Conservation (phyloP, 768 basidiomycete species). For the Clitopilus passeckerianus region DNA sequence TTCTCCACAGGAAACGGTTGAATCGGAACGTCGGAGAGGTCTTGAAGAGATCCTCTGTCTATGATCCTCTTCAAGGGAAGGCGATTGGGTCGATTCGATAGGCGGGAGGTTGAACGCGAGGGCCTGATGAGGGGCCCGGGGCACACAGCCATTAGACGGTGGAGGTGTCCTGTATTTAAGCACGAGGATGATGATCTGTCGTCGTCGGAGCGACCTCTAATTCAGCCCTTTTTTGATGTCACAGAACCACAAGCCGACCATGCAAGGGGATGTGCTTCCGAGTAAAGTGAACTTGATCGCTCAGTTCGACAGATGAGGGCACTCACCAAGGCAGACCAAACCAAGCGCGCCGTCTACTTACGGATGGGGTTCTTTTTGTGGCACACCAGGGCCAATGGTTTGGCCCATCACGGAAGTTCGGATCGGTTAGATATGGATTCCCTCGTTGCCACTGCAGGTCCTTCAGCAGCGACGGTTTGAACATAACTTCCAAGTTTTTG, state of each 20-base stretch:
- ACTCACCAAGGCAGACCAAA: background rate
- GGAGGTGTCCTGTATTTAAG: background rate
- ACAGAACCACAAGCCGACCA: background rate
- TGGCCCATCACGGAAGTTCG: background rate
- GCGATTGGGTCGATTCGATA: background rate
- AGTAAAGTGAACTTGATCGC: background rate
- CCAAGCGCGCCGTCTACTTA: background rate
- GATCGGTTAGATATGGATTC: background rate
- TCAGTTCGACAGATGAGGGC: background rate
- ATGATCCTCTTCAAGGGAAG: background rate
- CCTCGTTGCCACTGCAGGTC: background rate
- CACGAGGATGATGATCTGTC: background rate
- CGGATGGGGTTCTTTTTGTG: background rate
- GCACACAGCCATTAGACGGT: slow-evolving; percentile 1
- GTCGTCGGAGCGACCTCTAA: background rate
- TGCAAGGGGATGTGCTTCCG: background rate
- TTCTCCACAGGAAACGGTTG: background rate
- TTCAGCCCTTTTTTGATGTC: background rate
- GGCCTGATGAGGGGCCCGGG: slow-evolving; percentile 1
- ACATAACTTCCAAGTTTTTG: no score
- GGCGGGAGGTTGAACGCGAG: background rate
- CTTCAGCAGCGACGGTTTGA: no score
- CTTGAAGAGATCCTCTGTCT: background rate
- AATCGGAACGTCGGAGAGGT: background rate
- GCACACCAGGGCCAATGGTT: background rate